Percentiles rank a stretch among this genome's conserved stretches.
These are phyloP conservation scores for Clarireedia paspali DNA, from an alignment of 2,329 filamentous ascomycete species.

Conservation along the genomic window DNA sequence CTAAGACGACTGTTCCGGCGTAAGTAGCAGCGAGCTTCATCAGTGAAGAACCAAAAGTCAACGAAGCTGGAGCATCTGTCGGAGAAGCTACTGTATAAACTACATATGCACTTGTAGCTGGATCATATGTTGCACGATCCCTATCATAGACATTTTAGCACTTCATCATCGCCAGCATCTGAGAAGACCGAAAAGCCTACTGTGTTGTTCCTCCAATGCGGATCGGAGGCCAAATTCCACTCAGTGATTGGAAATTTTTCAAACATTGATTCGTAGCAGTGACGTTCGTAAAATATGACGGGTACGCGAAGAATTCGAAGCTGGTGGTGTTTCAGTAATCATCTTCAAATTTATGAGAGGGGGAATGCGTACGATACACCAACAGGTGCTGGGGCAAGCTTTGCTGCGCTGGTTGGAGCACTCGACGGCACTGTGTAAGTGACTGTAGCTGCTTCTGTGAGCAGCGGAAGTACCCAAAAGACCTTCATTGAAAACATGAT, in stretches of 20 bases:
- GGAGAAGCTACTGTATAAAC: conserved; percentile 41
- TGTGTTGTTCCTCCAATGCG: conserved; percentile 53
- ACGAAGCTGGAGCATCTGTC: conserved; percentile 38
- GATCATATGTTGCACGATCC: conserved; percentile 45
- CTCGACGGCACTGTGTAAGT: conserved; percentile 19
- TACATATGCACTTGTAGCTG: conserved; percentile 38
- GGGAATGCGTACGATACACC: conserved; percentile 36
- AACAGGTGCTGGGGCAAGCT: conserved; percentile 35
- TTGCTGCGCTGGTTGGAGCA: conserved; percentile 16
- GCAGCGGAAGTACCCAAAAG: not conserved
- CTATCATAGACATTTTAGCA: conserved; percentile 15
- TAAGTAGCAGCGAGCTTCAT: conserved; percentile 43
- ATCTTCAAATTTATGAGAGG: not conserved
- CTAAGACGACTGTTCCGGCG: conserved; percentile 41
- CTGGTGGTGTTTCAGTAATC: conserved; percentile 22
- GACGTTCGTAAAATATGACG: conserved; percentile 45
- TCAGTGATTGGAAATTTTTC: conserved; percentile 41
- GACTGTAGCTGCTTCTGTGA: conserved; percentile 2
- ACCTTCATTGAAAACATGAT: too few species aligned
- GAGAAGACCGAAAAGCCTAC: conserved; percentile 18
- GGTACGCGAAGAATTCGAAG: conserved; percentile 50
- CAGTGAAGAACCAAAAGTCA: conserved; percentile 47
- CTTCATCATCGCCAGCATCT: not conserved
- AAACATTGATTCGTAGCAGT: conserved; percentile 43
- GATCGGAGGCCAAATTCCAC: conserved; percentile 44